A percentile compares a stretch with the other conserved stretches of the same genome.
phyloP scores from a whole-genome alignment of 192 early-diverging fungal species.

The Glomus cerebriforme region DNA sequence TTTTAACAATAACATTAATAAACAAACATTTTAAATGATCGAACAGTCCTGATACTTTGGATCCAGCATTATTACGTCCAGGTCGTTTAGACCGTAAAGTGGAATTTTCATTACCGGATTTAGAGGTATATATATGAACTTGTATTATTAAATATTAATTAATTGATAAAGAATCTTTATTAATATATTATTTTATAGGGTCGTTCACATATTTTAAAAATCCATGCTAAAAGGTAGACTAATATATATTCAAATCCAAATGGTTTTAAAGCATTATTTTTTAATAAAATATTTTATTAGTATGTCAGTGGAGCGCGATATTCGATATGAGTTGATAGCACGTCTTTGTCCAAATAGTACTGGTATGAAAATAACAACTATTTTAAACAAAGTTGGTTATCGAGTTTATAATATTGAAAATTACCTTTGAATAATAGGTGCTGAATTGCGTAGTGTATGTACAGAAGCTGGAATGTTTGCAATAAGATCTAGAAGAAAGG shows the following conservation, averaged over 20 bases:
- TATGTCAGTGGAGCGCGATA: constrained; percentile 99
- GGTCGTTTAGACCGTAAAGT: constrained; percentile 98
- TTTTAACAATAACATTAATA: constrained; percentile 32
- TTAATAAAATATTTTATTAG: constrained; percentile 30
- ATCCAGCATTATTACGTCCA: constrained; percentile 96
- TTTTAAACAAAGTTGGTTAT: background rate
- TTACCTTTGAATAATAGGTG: constrained; percentile 47
- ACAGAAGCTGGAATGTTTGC: constrained; percentile 99
- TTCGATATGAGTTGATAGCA: constrained; percentile 98
- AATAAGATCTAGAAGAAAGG: constrained; percentile 95
- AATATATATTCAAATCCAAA: background rate
- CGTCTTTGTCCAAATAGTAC: constrained; percentile 98
- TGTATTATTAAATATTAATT: background rate
- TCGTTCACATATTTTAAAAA: constrained; percentile 96
- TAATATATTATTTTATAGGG: constrained; percentile 59
- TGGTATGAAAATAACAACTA: constrained; percentile 38
- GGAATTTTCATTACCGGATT: constrained; percentile 95
- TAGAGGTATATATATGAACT: constrained; percentile 59
- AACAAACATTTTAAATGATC: too few relatives aligned
- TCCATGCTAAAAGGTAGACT: constrained; percentile 80
- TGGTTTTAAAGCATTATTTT: background rate
- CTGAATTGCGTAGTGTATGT: constrained; percentile 97
- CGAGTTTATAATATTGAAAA: background rate
- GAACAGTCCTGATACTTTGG: constrained; percentile 92
- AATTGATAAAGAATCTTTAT: background rate